Percentiles rank a stretch among this genome's conserved stretches.
Evolutionary conservation across 768 basidiomycete species (phyloP).

Genomic region (Piloderma croceum): DNA sequence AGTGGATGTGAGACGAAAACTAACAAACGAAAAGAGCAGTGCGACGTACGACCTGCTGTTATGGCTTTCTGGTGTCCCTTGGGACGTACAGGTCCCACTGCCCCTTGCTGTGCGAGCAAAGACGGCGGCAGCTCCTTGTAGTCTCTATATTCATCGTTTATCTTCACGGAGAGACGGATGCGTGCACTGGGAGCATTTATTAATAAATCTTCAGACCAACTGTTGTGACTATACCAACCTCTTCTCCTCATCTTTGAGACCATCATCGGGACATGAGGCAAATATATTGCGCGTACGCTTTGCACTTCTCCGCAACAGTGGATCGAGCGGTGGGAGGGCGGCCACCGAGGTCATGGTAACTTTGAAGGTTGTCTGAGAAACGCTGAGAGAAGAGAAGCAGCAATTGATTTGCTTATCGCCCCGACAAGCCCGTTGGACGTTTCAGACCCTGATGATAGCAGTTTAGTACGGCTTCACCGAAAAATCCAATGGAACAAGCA

Average conservation of each 20-base stretch:
- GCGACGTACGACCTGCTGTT: slow-evolving; percentile 59
- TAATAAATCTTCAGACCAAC: neutral
- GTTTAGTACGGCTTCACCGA: no score
- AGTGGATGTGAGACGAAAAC: slow-evolving; percentile 4
- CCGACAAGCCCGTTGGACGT: no score
- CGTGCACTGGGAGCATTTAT: slow-evolving; percentile 44
- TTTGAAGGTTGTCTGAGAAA: no score
- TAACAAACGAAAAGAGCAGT: neutral
- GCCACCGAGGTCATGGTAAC: slow-evolving; percentile 33
- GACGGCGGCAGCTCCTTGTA: slow-evolving; percentile 80
- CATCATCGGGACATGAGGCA: slow-evolving; percentile 56
- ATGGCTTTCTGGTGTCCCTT: slow-evolving; percentile 59
- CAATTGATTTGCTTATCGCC: no score
- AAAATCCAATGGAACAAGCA: no score
- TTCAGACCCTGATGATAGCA: no score
- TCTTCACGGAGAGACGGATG: slow-evolving; percentile 74
- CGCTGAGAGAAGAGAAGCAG: no score
- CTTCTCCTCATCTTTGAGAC: slow-evolving; percentile 59
- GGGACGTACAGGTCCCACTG: slow-evolving; percentile 76
- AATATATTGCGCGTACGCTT: slow-evolving; percentile 72
- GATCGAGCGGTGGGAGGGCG: slow-evolving; percentile 60
- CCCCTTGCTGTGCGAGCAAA: slow-evolving; percentile 73
- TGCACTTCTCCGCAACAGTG: slow-evolving; percentile 56
- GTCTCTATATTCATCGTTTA: slow-evolving; percentile 85
- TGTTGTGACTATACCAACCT: slow-evolving; percentile 37